phyloP scores from a whole-genome alignment of 2,329 filamentous ascomycete genomes.

The Xylariaceae sp. region DNA sequence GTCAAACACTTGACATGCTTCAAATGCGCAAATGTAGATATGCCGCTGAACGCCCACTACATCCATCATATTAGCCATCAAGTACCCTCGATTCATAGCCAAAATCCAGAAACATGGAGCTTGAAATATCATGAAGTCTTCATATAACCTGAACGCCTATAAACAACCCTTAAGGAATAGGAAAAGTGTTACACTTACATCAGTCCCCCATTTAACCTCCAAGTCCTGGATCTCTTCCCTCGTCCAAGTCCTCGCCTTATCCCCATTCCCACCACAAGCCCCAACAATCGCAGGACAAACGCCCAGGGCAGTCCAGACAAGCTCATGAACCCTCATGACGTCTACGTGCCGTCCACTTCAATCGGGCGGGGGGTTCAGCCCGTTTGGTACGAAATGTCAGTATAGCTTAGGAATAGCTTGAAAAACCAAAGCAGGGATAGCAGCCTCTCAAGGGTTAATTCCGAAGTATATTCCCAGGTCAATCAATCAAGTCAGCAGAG shows the following conservation, averaged over 20 bases:
- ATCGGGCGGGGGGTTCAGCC: background rate
- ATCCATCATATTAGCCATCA: conserved; percentile 1
- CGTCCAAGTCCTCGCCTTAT: conserved; percentile 41
- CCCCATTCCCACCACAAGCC: conserved; percentile 29
- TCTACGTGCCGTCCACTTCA: too few relatives aligned
- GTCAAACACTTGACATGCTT: conserved; percentile 65
- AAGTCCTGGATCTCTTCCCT: conserved; percentile 50
- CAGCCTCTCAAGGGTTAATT: too few relatives aligned
- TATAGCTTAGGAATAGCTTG: too few relatives aligned
- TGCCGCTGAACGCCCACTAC: conserved; percentile 65
- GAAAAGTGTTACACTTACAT: conserved; percentile 39
- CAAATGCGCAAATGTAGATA: conserved; percentile 71
- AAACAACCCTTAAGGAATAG: background rate
- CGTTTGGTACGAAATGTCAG: background rate
- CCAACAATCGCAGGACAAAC: conserved; percentile 22
- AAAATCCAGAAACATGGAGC: background rate
- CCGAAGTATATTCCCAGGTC: too few relatives aligned
- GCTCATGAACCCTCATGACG: conserved; percentile 23
- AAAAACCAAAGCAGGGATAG: too few relatives aligned
- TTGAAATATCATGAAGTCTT: conserved; percentile 49
- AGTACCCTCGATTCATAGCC: background rate
- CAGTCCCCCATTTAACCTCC: conserved; percentile 54
- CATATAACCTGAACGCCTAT: conserved; percentile 40
- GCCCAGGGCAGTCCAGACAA: conserved; percentile 26
- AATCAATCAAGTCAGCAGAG: too few relatives aligned